Evolutionary conservation across 2,329 filamentous ascomycete species (phyloP), one percentile per base, ranked within the genome.

Genomic region (Kalaharituber pfeilii): DNA sequence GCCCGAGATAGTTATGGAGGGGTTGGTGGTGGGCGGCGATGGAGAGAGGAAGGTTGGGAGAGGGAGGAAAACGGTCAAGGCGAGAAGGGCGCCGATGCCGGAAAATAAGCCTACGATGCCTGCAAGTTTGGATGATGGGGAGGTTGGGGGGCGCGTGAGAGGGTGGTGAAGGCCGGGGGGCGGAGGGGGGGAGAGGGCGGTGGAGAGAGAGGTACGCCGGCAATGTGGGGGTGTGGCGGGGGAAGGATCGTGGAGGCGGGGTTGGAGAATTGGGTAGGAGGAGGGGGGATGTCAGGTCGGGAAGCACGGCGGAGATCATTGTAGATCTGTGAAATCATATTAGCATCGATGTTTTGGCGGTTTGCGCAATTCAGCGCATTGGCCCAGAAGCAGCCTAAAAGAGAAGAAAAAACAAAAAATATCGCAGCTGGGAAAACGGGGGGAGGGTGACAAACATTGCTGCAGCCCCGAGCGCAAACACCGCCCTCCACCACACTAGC

Each of bases 261-360:
- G 54, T 49, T 57, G 27, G 22, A 50, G 28, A 30, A 56, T 18
- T 56, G 56, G 51, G 50, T 53, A 11, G 52, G 29, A 13, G 53
- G 53, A n/a, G 51, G 51, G 59, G 60, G 29, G 49, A 64, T 27
- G 77, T 77, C 69, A 83, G 79, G 26, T 75, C 81, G 1, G 91
- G 91, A 24, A 98, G 73, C 47, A 94, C 86, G 2, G 91, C 91
- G 7, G 91, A 96, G 20, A 98, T 91, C 91, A 98, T 98, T 1
- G 91, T 96, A 13, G 87, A 77, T 15, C 42, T 47, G 33, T 39
- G 91, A 96, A 20, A 96, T 91, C 91, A 96, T 98, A 1, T 91
- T 96, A 13, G 87, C 77, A 22, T 11, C 24, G 11, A 47, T 24
- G 42, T 36, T 36, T 36, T 9, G 9, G 30, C 9, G 9, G n/a